A percentile compares a stretch with the other conserved stretches of the same genome.
Evolutionary conservation across 1,139 yeast species (phyloP).

Genomic region (Zygoascus sp.): DNA sequence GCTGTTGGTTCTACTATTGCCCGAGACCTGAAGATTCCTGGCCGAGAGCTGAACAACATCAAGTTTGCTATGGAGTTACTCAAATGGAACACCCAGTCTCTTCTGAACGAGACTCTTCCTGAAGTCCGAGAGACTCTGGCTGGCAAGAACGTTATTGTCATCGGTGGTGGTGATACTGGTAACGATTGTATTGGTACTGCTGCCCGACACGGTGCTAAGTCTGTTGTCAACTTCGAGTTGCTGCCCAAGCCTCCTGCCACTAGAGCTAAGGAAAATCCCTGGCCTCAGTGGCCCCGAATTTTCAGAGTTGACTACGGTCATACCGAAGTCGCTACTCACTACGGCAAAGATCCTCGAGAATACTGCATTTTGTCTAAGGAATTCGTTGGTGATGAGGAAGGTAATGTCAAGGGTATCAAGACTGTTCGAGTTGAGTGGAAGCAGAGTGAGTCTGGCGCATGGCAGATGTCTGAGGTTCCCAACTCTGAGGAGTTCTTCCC

Average conservation of each 20-base stretch:
- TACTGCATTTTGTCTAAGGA: slow-evolving; percentile 93
- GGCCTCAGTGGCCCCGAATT: slow-evolving; percentile 99
- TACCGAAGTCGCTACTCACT: slow-evolving; percentile 88
- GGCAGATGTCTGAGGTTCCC: slow-evolving; percentile 99
- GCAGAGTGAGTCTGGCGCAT: slow-evolving; percentile 89
- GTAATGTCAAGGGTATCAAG: slow-evolving; percentile 85
- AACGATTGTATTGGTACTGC: slow-evolving; percentile 98
- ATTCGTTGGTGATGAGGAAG: slow-evolving; percentile 90
- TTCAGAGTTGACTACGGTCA: slow-evolving; percentile 98
- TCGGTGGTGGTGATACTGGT: slow-evolving; percentile 99
- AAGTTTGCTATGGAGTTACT: slow-evolving; percentile 93
- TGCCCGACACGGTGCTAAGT: slow-evolving; percentile 93
- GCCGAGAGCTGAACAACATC: slow-evolving; percentile 85
- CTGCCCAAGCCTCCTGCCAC: slow-evolving; percentile 85
- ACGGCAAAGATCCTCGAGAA: slow-evolving; percentile 97
- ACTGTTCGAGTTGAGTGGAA: slow-evolving; percentile 98
- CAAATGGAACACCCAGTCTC: slow-evolving; percentile 83
- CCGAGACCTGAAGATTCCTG: slow-evolving; percentile 90
- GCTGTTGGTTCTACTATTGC: slow-evolving; percentile 98
- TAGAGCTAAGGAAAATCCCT: slow-evolving; percentile 93
- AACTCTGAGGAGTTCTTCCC: slow-evolving; percentile 91
- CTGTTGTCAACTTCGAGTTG: slow-evolving; percentile 92
- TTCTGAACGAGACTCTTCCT: slow-evolving; percentile 75
- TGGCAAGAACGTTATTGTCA: slow-evolving; percentile 90
- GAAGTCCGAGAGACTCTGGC: slow-evolving; percentile 65